Evolutionary conservation across 257 asterid genomes (phyloP), one percentile per base, ranked within the genome.

Genomic region (Gentiana straminea): DNA sequence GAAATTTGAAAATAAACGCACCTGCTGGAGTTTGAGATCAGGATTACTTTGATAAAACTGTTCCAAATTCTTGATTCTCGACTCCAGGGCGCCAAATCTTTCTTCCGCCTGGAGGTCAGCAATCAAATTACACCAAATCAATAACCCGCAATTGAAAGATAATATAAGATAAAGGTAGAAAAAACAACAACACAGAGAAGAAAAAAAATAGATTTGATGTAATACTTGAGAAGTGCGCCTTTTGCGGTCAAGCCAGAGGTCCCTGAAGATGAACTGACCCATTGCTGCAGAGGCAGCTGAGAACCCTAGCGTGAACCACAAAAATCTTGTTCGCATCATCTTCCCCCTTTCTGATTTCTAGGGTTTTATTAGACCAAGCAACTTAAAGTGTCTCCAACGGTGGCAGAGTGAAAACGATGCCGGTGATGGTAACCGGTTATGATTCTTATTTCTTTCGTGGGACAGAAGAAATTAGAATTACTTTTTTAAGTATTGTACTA

Each of bases 1-100:
- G 7, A 33, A 44, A 51, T 46, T 46, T 33, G 10, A 35, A 13
- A n/a, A n/a, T 15, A 9, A 35, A 58, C 4, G 2, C 15, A 59
- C 55, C 64, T 12, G 3, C 7, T 59, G 4, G 48, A 33, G 47
- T 47, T 48, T 15, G 11, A 82, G 54, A 57, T 67, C 36, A 54
- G 79, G 53, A 61, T 51, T 54, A 58, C 8, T 61, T 54, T 71
- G 57, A 59, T 75, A 51, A 35, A 54, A 63, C 8, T 77, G 66
- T 64, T 86, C 90, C 71, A 86, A 75, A 79, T 70, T 86, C 50
- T 80, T 61, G 7, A 86, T 84, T 62, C 86, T 72, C 46, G 85
- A 65, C 15, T 70, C 82, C 63, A 86, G 67, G 33, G 74, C 73
- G 35, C 64, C 43, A 49, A 77, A 81, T 66, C 75, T 69, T 60